Conservation (phyloP, 768 basidiomycete species). For the Phylloporus rhodoxanthus region DNA sequence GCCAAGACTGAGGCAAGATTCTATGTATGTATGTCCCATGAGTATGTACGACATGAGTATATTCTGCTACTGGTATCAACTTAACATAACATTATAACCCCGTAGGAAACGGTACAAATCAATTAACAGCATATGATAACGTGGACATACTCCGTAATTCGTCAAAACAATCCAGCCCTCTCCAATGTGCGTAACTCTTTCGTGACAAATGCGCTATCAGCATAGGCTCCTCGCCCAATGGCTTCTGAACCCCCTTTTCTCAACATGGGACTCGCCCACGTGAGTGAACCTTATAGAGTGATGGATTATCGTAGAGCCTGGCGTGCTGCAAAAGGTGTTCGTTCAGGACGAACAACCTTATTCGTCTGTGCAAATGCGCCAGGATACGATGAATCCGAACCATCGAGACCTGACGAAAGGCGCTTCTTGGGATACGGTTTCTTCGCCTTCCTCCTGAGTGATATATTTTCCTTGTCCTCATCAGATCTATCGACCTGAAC, state of each 20-base stretch:
- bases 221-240: background rate
- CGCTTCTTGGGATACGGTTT: slow-evolving; percentile 33
- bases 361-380: slow-evolving; percentile 3
- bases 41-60: too few relatives aligned
- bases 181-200: slow-evolving; percentile 1
- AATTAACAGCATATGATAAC: slow-evolving; percentile 27
- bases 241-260: background rate
- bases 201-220: background rate
- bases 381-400: slow-evolving; percentile 2
- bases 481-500: slow-evolving; percentile 17
- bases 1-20: background rate
- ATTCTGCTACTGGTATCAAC: background rate
- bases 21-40: background rate
- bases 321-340: slow-evolving; percentile 14
- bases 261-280: background rate
- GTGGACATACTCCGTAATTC: slow-evolving; percentile 22
- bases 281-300: background rate
- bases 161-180: slow-evolving; percentile 1
- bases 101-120: slow-evolving; percentile 28
- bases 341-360: slow-evolving; percentile 7
- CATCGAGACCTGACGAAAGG: slow-evolving; percentile 1
- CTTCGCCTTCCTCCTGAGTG: slow-evolving; percentile 41
- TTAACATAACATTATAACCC: slow-evolving; percentile 28
- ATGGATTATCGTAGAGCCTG: slow-evolving; percentile 17
- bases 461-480: slow-evolving; percentile 57